A percentile compares a stretch with the other conserved stretches of the same genome.
Conservation (phyloP, 257 asterid species). For the Solanum bukasovii region DNA sequence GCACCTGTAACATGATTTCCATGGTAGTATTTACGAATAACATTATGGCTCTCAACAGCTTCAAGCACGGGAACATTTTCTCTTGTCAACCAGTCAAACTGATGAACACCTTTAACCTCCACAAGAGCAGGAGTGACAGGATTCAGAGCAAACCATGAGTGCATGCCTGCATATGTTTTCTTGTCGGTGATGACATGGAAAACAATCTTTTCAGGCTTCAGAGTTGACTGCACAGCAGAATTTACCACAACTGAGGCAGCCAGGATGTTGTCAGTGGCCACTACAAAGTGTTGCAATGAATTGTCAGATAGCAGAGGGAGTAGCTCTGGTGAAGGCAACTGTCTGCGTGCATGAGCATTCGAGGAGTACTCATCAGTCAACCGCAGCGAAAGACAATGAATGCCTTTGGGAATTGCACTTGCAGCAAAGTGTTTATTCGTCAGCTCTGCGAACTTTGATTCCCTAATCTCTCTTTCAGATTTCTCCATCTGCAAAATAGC, state of each 20-base stretch:
- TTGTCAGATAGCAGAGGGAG: constrained; percentile 84
- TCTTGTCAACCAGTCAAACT: constrained; percentile 93
- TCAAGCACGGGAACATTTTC: constrained; percentile 98
- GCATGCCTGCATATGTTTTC: constrained; percentile 98
- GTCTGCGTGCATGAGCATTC: constrained; percentile 94
- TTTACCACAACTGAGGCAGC: constrained; percentile 95
- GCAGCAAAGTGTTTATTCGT: constrained; percentile 92
- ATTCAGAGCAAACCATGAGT: constrained; percentile 95
- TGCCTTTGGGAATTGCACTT: constrained; percentile 84
- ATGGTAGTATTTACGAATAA: constrained; percentile 78
- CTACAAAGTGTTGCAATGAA: constrained; percentile 70
- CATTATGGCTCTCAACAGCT: constrained; percentile 79
- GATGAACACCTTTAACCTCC: constrained; percentile 95
- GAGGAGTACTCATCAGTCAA: constrained; percentile 94
- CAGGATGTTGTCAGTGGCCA: constrained; percentile 91
- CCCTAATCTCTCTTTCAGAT: constrained; percentile 74
- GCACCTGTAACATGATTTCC: constrained; percentile 84
- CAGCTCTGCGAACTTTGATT: constrained; percentile 73
- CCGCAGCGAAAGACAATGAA: constrained; percentile 84
- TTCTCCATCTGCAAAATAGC: constrained; percentile 45
- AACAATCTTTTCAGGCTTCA: constrained; percentile 67
- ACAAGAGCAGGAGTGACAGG: constrained; percentile 71
- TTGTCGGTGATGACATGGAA: constrained; percentile 97
- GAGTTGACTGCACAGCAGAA: constrained; percentile 75
- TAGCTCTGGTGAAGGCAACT: constrained; percentile 87